Conservation (phyloP, 306 rosid species). For the Vigna trinervia region DNA sequence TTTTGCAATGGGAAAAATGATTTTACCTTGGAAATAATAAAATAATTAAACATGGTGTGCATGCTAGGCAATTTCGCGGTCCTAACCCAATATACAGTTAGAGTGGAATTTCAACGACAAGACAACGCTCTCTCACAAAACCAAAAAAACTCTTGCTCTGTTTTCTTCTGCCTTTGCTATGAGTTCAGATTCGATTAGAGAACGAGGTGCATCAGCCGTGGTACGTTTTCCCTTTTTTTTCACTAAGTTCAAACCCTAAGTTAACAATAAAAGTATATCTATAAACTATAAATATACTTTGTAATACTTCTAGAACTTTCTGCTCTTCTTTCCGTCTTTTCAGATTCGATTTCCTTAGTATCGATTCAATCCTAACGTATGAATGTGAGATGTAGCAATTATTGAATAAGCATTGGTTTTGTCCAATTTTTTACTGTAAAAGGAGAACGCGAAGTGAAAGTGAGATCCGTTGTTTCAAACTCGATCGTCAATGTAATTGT, state of each 20-base stretch:
- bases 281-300: neutral
- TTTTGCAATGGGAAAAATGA: slow-evolving; percentile 3
- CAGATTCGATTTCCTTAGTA: slow-evolving; percentile 36
- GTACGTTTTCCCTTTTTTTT: slow-evolving; percentile 41
- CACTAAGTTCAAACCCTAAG: slow-evolving; percentile 35
- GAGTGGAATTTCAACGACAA: slow-evolving; percentile 24
- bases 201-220: slow-evolving; percentile 47
- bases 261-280: neutral
- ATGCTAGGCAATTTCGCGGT: slow-evolving; percentile 36
- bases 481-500: slow-evolving; percentile 33
- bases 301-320: slow-evolving; percentile 26
- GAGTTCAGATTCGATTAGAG: slow-evolving; percentile 47
- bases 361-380: slow-evolving; percentile 40
- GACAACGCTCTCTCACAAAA: slow-evolving; percentile 36
- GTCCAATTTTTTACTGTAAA: neutral
- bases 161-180: slow-evolving; percentile 48
- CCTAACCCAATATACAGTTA: neutral
- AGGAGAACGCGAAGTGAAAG: slow-evolving; percentile 1
- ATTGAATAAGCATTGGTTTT: neutral
- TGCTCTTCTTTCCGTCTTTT: slow-evolving; percentile 14
- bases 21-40: neutral
- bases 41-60: neutral
- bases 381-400: neutral
- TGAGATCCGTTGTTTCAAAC: slow-evolving; percentile 43
- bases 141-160: slow-evolving; percentile 30